Evolutionary conservation across 805 yeast species (phyloP), one percentile per base, ranked within the genome.

Genomic region (Metschnikowia anglica): DNA sequence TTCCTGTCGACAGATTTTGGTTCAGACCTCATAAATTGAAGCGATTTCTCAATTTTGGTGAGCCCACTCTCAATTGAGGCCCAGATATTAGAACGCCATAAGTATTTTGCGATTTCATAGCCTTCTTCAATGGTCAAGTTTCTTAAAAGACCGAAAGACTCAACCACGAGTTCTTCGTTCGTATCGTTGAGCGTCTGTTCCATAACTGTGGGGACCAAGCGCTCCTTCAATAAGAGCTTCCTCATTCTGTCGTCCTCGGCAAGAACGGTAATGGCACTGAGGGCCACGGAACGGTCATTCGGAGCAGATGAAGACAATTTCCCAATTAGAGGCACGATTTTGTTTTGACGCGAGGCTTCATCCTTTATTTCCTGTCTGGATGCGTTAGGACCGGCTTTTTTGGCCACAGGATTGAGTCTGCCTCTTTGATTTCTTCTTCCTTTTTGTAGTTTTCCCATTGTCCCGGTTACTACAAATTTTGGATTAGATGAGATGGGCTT

Each of bases 71-170:
- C 76, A 30, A 88, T 72, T 20, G 76, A 65, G 0, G 76, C 70
- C 85, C 96, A 83, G 31, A 91, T 79, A 48, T 85, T 80, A 13
- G 80, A 79, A 58, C 97, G 77, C 86, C 95, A 85, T 41, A 86
- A 61, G 60, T 77, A 79, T 16, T 79, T 76, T 20, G 88, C 80
- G 27, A 88, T 76, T 49, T 88, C 95, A 53, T 87, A 83, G 16
- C 97, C 97, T 63, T 89, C 96, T 57, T 88, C 96, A 40, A 88
- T 72, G 2, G 85, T 83, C 43, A 91, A 58, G 58, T 85, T 88
- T 59, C 96, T 76, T 49, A 93, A 66, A 18, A 91, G 68, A 1
- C 96, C 97, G 53, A 80, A 83, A 1, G 91, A 73, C 54, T 85
- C 95, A 16, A 85, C 85, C 15, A 86, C 83, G 34, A 88, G 79